Evolutionary conservation across 139 green algal species (phyloP), one percentile per base, ranked within the genome.

Genomic region (Coelastrella sp.): DNA sequence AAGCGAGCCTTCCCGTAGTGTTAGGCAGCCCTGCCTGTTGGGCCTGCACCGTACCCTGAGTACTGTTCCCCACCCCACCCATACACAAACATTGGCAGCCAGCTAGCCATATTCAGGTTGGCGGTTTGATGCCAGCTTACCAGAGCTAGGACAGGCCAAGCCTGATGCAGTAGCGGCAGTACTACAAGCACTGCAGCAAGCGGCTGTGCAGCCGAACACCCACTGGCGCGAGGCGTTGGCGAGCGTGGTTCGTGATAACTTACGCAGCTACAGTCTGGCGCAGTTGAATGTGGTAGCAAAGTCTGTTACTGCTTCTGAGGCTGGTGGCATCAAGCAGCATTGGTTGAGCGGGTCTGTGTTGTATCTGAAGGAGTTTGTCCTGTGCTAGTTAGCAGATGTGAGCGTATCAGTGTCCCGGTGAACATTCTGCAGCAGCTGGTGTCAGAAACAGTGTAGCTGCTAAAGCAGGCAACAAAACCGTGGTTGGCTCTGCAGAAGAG

Each of bases 291-390:
- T 22, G 17, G 58, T 90, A 7, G 22, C 59, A n/a, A 68, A 68
- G 22, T 59, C 73, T 17, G 22, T 90, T 58, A 57, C 8, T 32
- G 73, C 85, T 5, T 83, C 84, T 59, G 20, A 90, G 16, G 85
- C 85, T 60, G 85, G 54, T 3, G 85, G 85, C 5, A 11, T 75
- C 14, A 58, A 66, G 20, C 23, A 84, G 73, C n/a, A 13, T 10
- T 83, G 74, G 73, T 59, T 90, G 56, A 74, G 58, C 8, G 59
- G 84, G 16, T 90, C 84, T 65, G 23, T 71, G 3, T 22, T 73
- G 3, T 90, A 76, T 13, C 85, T 90, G n/a, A 83, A 74, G 73
- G 85, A 90, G 85, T 90, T 90, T 73, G 75, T 90, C 23, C 59
- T 90, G 20, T 80, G 61, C 8, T 19, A 13, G 61, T 71, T 47